These are phyloP conservation scores for Colletotrichum aenigma DNA, from an alignment of 2,329 filamentous ascomycete genomes.

Conservation along the genomic window DNA sequence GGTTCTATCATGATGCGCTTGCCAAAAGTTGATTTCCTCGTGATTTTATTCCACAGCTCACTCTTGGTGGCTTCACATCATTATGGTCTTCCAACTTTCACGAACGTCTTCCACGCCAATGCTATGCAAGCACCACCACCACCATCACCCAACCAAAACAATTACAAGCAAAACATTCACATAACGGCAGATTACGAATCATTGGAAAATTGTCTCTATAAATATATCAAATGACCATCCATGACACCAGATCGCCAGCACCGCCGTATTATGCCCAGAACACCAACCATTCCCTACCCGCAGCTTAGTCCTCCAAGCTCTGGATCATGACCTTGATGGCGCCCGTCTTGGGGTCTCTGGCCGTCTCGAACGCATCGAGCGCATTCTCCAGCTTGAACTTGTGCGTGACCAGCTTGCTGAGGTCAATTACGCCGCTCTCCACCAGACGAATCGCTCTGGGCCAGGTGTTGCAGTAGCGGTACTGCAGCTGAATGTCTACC, in stretches of 20 bases:
- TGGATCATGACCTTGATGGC: slow-evolving; percentile 99
- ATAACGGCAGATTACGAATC: neutral
- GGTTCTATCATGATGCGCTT: neutral
- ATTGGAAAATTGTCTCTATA: slow-evolving; percentile 8
- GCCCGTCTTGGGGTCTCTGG: slow-evolving; percentile 84
- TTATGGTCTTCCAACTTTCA: neutral
- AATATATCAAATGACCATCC: slow-evolving; percentile 3
- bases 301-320: slow-evolving; percentile 55
- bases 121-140: neutral
- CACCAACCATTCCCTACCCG: slow-evolving; percentile 1
- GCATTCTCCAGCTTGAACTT: slow-evolving; percentile 86
- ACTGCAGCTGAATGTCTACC: slow-evolving; percentile 95
- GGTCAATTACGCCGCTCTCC: slow-evolving; percentile 81
- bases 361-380: slow-evolving; percentile 86
- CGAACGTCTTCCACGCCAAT: neutral
- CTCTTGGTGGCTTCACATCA: neutral
- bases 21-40: neutral
- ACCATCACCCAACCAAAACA: neutral
- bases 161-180: neutral
- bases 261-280: slow-evolving; percentile 14
- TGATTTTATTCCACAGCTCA: neutral
- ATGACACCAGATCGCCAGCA: slow-evolving; percentile 20
- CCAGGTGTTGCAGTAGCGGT: slow-evolving; percentile 96
- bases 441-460: slow-evolving; percentile 89
- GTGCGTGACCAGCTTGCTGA: slow-evolving; percentile 86